Evolutionary conservation across 169 alveolate species (phyloP).

Genomic region (Plasmodium sp.): DNA sequence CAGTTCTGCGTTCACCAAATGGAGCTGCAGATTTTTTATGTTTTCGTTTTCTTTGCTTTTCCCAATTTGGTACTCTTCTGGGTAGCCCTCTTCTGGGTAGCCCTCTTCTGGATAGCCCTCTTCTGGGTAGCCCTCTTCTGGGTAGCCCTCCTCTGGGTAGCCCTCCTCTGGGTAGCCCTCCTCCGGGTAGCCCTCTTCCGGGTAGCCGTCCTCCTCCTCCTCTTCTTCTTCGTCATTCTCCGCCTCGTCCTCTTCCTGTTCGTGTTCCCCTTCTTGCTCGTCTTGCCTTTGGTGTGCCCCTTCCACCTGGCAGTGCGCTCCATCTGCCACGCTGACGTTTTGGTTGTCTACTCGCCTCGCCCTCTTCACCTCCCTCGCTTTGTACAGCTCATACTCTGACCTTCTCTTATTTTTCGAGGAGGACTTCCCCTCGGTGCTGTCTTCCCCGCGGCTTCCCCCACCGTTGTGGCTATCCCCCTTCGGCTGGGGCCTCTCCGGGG

Average conservation of each 20-base stretch:
- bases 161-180: not conserved
- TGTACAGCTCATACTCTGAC: not conserved
- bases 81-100: not conserved
- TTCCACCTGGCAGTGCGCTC: not conserved
- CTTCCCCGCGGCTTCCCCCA: not conserved
- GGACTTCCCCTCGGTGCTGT: not conserved
- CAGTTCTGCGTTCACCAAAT: conserved; percentile 19
- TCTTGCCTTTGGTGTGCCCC: not conserved
- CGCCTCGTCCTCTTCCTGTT: conserved; percentile 15
- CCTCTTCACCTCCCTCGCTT: not conserved
- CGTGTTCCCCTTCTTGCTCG: not conserved
- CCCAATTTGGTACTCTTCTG: not conserved
- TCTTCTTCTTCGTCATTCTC: conserved; percentile 7
- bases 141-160: not conserved
- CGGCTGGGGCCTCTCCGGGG: not conserved
- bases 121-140: not conserved
- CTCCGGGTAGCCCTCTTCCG: not conserved
- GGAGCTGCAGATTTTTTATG: conserved; percentile 22
- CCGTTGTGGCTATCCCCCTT: not conserved
- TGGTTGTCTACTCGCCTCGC: not conserved
- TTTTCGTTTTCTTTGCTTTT: conserved; percentile 13
- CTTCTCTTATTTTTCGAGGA: not conserved
- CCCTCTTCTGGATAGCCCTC: no score
- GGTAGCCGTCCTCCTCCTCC: not conserved
- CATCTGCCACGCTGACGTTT: not conserved